Conservation (phyloP, 345 rosid species). For the Toxicodendron radicans region DNA sequence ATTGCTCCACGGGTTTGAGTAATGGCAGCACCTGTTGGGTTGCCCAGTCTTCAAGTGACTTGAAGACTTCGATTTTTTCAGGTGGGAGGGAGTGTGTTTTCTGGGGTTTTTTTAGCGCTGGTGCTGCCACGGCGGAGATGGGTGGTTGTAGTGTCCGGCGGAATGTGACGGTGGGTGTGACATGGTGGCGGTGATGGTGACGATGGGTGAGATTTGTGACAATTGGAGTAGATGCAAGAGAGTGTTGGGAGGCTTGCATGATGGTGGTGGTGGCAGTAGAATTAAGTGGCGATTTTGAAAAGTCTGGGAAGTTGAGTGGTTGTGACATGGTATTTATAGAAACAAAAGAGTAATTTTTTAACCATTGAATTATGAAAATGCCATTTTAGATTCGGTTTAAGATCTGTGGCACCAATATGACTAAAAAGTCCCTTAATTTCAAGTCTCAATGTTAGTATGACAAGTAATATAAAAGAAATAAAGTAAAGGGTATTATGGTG, state of each 20-base stretch:
- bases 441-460: no score
- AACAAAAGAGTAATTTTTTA: not conserved
- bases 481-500: no score
- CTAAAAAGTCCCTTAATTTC: no score
- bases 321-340: not conserved
- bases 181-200: not conserved
- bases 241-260: slow-evolving; percentile 44
- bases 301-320: no score
- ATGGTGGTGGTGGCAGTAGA: not conserved
- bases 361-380: not conserved
- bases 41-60: slow-evolving; percentile 69
- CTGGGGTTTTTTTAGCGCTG: slow-evolving; percentile 28
- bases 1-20: slow-evolving; percentile 68
- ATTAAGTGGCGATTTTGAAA: not conserved
- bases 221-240: slow-evolving; percentile 11
- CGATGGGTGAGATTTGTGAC: not conserved
- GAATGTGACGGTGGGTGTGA: slow-evolving; percentile 5
- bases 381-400: not conserved
- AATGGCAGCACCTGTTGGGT: slow-evolving; percentile 43
- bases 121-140: slow-evolving; percentile 39
- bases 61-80: slow-evolving; percentile 61
- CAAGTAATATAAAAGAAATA: no score
- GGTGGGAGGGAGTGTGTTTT: slow-evolving; percentile 64
- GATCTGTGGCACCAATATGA: no score
- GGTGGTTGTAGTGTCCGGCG: not conserved